Conservation (phyloP, 164 flowering plant species). For the Magnolia sinica region DNA sequence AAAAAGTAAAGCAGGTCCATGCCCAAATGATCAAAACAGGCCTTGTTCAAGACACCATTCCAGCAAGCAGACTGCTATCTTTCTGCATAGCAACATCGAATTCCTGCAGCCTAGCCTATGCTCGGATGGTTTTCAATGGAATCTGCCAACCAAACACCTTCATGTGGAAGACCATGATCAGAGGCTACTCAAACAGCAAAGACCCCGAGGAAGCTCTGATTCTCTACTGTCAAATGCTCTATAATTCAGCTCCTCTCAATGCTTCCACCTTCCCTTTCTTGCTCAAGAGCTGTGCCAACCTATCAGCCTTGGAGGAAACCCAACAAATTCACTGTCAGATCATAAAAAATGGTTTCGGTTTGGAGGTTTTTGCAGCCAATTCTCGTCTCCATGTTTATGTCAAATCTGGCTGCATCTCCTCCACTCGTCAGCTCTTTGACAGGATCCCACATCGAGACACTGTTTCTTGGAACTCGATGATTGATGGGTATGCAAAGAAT, state of each 20-base stretch:
- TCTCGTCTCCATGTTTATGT: conserved; percentile 39
- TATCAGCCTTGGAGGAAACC: conserved; percentile 25
- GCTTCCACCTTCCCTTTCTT: conserved; percentile 48
- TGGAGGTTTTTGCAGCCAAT: conserved; percentile 31
- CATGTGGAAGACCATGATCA: conserved; percentile 49
- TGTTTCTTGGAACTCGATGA: conserved; percentile 51
- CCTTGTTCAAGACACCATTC: conserved; percentile 16
- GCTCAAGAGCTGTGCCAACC: conserved; percentile 41
- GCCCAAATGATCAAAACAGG: conserved; percentile 37
- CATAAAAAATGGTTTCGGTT: conserved; percentile 32
- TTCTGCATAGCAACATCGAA: conserved; percentile 16
- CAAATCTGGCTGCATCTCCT: conserved; percentile 19
- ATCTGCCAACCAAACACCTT: conserved; percentile 31
- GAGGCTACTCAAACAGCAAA: conserved; percentile 29
- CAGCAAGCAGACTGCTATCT: conserved; percentile 21
- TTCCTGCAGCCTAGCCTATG: conserved; percentile 22
- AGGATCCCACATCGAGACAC: conserved; percentile 23
- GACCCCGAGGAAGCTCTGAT: conserved; percentile 32
- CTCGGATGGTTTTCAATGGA: conserved; percentile 28
- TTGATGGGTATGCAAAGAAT: conserved; percentile 35
- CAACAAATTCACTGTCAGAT: conserved; percentile 45
- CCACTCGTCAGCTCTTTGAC: conserved; percentile 33
- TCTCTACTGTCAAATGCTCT: conserved; percentile 36
- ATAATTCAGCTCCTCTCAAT: conserved; percentile 28
- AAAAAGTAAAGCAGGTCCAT: conserved; percentile 46